Conservation (phyloP, 768 basidiomycete species). For the Coprinopsis sp. region DNA sequence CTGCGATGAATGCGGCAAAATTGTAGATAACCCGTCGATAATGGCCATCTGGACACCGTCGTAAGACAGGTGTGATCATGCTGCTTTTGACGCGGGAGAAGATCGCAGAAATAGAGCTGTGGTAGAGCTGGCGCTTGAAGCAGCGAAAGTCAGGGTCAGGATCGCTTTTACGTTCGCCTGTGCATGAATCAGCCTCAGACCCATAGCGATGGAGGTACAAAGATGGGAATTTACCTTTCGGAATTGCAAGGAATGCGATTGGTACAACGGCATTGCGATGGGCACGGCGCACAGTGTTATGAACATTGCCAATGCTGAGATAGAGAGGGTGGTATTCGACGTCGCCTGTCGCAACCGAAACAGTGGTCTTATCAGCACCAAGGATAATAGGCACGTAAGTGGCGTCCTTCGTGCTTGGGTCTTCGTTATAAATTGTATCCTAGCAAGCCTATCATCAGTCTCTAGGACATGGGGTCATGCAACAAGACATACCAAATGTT, state of each 20-base stretch:
- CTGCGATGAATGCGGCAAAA: constrained; percentile 17
- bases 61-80: constrained; percentile 5
- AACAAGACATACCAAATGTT: constrained; percentile 28
- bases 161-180: constrained; percentile 7
- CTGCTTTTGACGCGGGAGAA: background rate
- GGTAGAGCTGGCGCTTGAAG: constrained; percentile 10
- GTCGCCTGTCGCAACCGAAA: constrained; percentile 33
- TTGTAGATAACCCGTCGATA: constrained; percentile 6
- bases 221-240: constrained; percentile 13
- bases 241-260: constrained; percentile 26
- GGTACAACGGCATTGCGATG: constrained; percentile 27
- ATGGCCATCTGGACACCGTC: constrained; percentile 8
- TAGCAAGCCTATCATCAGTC: constrained; percentile 2
- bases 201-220: background rate
- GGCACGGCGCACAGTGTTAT: constrained; percentile 27
- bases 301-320: constrained; percentile 27
- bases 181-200: background rate
- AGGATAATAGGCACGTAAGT: constrained; percentile 30
- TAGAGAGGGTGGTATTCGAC: constrained; percentile 35
- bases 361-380: constrained; percentile 35
- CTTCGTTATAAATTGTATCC: constrained; percentile 22
- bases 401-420: constrained; percentile 21
- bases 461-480: background rate
- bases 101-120: constrained; percentile 2
- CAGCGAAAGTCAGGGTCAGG: constrained; percentile 7